Conservation (phyloP, 495 filamentous ascomycete species). For the Penicillium canescens region DNA sequence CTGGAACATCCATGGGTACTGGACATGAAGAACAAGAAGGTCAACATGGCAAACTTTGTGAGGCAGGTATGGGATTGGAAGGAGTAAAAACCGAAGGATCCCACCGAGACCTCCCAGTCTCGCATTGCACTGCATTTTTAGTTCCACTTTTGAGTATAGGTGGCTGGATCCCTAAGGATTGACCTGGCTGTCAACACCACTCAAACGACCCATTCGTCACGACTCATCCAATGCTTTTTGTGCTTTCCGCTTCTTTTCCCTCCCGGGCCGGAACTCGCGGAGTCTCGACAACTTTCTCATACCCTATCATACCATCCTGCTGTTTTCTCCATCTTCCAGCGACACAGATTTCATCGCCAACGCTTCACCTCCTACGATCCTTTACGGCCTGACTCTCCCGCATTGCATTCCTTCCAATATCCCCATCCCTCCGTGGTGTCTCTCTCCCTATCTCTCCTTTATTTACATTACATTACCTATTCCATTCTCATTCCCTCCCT, state of each 20-base stretch:
- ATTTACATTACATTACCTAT: not conserved
- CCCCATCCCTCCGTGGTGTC: not conserved
- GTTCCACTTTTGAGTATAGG: constrained; percentile 32
- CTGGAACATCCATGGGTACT: constrained; percentile 98
- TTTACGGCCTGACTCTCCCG: constrained; percentile 22
- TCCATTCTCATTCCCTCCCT: not conserved
- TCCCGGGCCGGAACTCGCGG: constrained; percentile 28
- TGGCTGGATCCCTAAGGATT: constrained; percentile 45
- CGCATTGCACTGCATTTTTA: constrained; percentile 17
- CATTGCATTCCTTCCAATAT: constrained; percentile 3
- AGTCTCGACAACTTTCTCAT: constrained; percentile 10
- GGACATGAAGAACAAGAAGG: constrained; percentile 92
- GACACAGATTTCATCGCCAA: constrained; percentile 21
- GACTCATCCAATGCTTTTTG: constrained; percentile 17
- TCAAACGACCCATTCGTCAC: constrained; percentile 18
- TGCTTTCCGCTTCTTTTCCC: constrained; percentile 18
- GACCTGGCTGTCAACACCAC: constrained; percentile 48
- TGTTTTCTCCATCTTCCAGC: constrained; percentile 16
- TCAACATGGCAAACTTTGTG: constrained; percentile 94
- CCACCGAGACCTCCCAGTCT: too few relatives aligned
- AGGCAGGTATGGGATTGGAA: constrained; percentile 96
- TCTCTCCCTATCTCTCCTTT: not conserved
- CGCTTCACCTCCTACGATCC: constrained; percentile 25
- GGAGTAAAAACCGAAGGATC: constrained; percentile 28
- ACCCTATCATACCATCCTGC: constrained; percentile 15